Evolutionary conservation across 345 rosid species (phyloP), one percentile per base, ranked within the genome.

Genomic region (Physaria fendleri): DNA sequence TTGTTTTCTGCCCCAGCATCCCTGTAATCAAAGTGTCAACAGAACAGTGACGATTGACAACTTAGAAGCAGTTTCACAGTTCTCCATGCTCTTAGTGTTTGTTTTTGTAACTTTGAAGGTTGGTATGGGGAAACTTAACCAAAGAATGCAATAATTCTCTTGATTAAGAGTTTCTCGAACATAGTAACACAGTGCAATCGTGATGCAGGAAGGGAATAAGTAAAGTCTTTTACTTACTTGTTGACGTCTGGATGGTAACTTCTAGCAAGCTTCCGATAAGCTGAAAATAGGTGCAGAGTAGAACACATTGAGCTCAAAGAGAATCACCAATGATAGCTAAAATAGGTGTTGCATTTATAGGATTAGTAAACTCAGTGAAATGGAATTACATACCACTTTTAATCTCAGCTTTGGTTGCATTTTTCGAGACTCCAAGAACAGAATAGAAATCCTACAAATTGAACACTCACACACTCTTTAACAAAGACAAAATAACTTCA

Each of bases 201-300:
- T 29, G 23, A 40, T 35, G 56, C 30, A 37, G 49, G 18, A 55
- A 37, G 57, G 25, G 37, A n/a, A 46, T 20, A 30, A 15, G 58
- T 12, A 33, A 49, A 59, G 14, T 8, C 11, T 32, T n/a, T 24
- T 6, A 77, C 91, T 85, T 60, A 90, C 97, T 94, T 94, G 82
- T 94, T 94, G 55, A 94, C 96, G 56, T 94, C 99, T 4, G 96
- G 99, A 78, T 94, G 99, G 64, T 78, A 87, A 75, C 68, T 90
- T 79, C 99, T 82, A 5, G 97, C 99, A 43, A 90, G 97, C 72
- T 94, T 94, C 65, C 99, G 79, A 52, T 94, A 94, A 50, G 97
- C 99, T 94, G 87, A 29, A 82, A 60, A 65, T 25, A 21, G 37
- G 30, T 37, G n/a, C 32, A 29, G 52, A 39, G 24, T 4, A 47